A percentile compares a stretch with the other conserved stretches of the same genome.
These are phyloP conservation scores for Drechslerella dactyloides DNA, from an alignment of 2,329 filamentous ascomycete species.

Conservation along the genomic window DNA sequence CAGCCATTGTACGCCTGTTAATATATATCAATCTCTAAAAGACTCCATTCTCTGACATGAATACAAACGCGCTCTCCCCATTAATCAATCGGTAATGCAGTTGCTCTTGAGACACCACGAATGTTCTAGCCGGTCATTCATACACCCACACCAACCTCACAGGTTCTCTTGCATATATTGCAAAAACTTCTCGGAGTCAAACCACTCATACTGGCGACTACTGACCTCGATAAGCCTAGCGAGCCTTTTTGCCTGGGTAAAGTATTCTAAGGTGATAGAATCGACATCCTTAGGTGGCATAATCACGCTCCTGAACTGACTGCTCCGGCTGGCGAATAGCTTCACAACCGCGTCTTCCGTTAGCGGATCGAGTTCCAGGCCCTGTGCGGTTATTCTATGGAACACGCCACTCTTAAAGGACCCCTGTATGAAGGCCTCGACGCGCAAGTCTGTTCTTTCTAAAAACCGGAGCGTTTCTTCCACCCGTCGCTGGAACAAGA, in stretches of 20 bases:
- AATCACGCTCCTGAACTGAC: slow-evolving; percentile 7
- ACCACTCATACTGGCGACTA: slow-evolving; percentile 20
- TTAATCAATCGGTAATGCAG: no score
- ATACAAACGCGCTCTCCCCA: no score
- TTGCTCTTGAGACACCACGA: no score
- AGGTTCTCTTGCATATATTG: slow-evolving; percentile 26
- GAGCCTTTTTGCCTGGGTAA: slow-evolving; percentile 12
- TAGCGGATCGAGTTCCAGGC: not conserved
- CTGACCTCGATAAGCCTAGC: slow-evolving; percentile 16
- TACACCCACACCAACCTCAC: not conserved
- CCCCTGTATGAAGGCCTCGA: slow-evolving; percentile 31
- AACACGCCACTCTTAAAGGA: slow-evolving; percentile 31
- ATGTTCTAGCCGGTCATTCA: no score
- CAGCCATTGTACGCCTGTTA: no score
- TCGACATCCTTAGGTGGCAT: slow-evolving; percentile 10
- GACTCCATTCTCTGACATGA: no score
- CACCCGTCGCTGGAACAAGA: slow-evolving; percentile 33
- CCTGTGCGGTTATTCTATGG: slow-evolving; percentile 14
- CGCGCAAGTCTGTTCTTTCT: slow-evolving; percentile 22
- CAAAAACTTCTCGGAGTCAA: slow-evolving; percentile 16
- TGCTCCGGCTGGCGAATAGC: not conserved
- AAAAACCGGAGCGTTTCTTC: slow-evolving; percentile 33
- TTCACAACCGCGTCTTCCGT: slow-evolving; percentile 9
- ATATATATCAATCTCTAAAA: no score
- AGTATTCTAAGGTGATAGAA: slow-evolving; percentile 34